Evolutionary conservation across 2,329 filamentous ascomycete genomes (phyloP).

Genomic region (Talaromyces sp.): DNA sequence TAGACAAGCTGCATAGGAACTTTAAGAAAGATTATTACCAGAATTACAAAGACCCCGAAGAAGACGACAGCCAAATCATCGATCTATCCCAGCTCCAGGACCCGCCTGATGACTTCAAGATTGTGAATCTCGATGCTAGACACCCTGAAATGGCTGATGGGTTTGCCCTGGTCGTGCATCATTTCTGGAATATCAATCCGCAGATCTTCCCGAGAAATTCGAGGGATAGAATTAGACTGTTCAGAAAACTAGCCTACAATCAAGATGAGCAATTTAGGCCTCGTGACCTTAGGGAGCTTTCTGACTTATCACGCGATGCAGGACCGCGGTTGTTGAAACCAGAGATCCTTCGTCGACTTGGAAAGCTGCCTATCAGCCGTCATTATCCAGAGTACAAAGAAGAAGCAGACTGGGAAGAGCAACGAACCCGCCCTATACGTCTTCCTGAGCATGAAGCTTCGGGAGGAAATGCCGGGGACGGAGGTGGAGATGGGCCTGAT

Average conservation of each 20-base stretch:
- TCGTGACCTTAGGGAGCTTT: background rate
- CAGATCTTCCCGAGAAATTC: background rate
- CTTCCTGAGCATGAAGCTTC: background rate
- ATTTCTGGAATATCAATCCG: conserved; percentile 18
- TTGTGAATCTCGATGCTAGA: background rate
- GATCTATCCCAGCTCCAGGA: conserved; percentile 1
- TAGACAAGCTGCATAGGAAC: background rate
- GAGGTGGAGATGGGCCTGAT: background rate
- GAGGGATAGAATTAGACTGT: background rate
- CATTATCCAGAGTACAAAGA: conserved; percentile 22
- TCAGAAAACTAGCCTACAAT: conserved; percentile 15
- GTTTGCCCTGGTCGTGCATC: background rate
- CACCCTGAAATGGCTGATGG: background rate
- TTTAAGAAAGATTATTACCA: background rate
- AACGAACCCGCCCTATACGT: conserved; percentile 1
- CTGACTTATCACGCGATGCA: conserved; percentile 15
- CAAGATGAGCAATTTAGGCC: conserved; percentile 7
- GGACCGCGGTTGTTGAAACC: conserved; percentile 32
- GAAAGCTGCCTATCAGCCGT: conserved; percentile 25
- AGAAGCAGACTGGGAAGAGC: background rate
- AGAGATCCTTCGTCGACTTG: conserved; percentile 13
- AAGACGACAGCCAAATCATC: background rate
- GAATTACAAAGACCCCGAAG: conserved; percentile 1
- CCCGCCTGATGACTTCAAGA: conserved; percentile 3
- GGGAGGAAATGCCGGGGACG: background rate